Evolutionary conservation across 1,139 yeast species (phyloP), one percentile per base, ranked within the genome.

Genomic region (Kluyveromyces sp.): DNA sequence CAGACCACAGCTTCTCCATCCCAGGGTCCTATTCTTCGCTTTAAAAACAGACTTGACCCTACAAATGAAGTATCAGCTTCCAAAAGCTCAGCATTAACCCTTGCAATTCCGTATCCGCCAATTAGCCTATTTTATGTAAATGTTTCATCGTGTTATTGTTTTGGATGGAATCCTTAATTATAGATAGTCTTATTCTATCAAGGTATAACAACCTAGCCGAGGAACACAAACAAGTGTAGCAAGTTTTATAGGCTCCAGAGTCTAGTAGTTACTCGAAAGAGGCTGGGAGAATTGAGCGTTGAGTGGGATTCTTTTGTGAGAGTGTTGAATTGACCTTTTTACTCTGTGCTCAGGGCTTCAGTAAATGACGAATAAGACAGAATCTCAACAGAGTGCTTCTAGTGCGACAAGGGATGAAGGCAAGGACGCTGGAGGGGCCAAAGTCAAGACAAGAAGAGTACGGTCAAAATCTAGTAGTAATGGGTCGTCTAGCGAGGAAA

Each of bases 381-480:
- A 18, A n/a, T 17, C 15, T 15, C 33, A 30, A 8, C 19, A 18
- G 15, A n/a, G 19, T 18, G 38, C n/a, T 35, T 8, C 28, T 15
- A 22, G 9, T 22, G 26, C 26, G 9, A 22, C 26, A n/a, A 30
- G 17, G 26, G 40, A 36, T 11, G 9, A n/a, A n/a, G n/a, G n/a
- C 43, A 20, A 29, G 20, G n/a, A 33, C 13, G 11, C 18, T 18
- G n/a, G 34, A 39, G 17, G 33, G 33, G 7, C 29, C 29, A 26
- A 26, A 26, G 9, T 9, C 36, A 28, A 39, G 38, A n/a, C n/a
- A n/a, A 36, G 51, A 15, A 50, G 65, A 34, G 46, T 54, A 16
- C 54, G 65, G 35, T 58, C 65, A 2, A 60, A 61, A 43, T 61
- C 65, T 4, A 54, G 58, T 40, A 59, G 63, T 45, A 51, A 49